Conservation (phyloP, 106 monocot species). For the Alisma plantagoaquatica region DNA sequence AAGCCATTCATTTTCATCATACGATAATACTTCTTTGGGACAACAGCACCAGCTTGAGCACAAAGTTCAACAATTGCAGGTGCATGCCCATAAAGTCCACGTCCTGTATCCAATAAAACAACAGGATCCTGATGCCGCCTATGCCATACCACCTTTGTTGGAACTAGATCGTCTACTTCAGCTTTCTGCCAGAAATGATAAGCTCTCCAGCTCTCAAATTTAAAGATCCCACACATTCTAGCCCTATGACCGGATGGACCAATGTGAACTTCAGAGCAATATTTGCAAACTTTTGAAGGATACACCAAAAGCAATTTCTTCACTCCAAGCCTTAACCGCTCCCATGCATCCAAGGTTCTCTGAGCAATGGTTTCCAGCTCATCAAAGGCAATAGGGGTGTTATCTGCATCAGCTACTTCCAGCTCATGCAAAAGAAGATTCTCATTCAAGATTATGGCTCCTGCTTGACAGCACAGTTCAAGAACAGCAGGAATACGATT, state of each 20-base stretch:
- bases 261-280: slow-evolving; percentile 71
- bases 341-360: slow-evolving; percentile 70
- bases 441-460: slow-evolving; percentile 35
- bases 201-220: slow-evolving; percentile 55
- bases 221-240: slow-evolving; percentile 62
- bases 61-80: slow-evolving; percentile 77
- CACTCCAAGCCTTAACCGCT: slow-evolving; percentile 52
- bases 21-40: slow-evolving; percentile 49
- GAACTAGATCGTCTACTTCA: slow-evolving; percentile 59
- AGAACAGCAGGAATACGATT: slow-evolving; percentile 53
- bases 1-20: slow-evolving; percentile 66
- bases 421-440: slow-evolving; percentile 2
- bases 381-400: not conserved
- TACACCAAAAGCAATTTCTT: too few relatives aligned
- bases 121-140: slow-evolving; percentile 55
- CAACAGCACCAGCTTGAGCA: slow-evolving; percentile 53
- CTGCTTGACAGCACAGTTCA: slow-evolving; percentile 79
- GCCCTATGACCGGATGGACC: slow-evolving; percentile 76
- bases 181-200: slow-evolving; percentile 67
- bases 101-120: slow-evolving; percentile 40
- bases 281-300: slow-evolving; percentile 50
- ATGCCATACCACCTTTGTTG: slow-evolving; percentile 63
- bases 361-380: slow-evolving; percentile 24
- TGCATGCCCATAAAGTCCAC: slow-evolving; percentile 77
- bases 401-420: too few relatives aligned